A percentile compares a stretch with the other conserved stretches of the same genome.
Conservation (phyloP, 208 protist genomes). For the Wallacemonas collosoma region DNA sequence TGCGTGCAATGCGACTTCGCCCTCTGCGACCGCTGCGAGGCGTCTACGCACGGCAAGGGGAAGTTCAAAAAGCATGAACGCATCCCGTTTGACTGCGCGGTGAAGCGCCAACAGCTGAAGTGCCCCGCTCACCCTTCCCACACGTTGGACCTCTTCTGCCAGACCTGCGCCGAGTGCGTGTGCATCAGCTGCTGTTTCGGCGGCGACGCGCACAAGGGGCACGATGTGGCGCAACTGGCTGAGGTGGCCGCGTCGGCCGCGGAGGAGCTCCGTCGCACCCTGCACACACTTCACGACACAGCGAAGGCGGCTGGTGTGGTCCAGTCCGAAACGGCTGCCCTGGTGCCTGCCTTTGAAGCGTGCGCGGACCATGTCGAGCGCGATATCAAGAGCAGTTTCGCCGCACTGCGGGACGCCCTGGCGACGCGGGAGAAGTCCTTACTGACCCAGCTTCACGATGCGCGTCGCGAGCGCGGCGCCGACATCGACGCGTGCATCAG, state of each 20-base stretch:
- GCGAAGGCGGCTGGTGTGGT: conserved; percentile 12
- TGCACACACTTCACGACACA: conserved; percentile 14
- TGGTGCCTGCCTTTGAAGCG: conserved; percentile 27
- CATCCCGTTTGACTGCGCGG: conserved; percentile 37
- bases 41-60: conserved; percentile 57
- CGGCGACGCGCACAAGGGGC: conserved; percentile 53
- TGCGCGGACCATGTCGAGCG: conserved; percentile 23
- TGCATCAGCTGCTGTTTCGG: conserved; percentile 79
- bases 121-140: conserved; percentile 50
- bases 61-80: conserved; percentile 63
- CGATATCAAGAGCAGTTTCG: conserved; percentile 36
- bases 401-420: conserved; percentile 24
- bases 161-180: conserved; percentile 48
- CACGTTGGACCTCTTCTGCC: conserved; percentile 67
- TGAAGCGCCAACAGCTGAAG: conserved; percentile 23
- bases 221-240: conserved; percentile 53
- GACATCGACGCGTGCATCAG: conserved; percentile 6
- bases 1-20: conserved; percentile 79
- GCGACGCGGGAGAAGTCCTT: conserved; percentile 39
- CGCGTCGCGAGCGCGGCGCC: not conserved
- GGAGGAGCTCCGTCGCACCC: conserved; percentile 18
- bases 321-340: not conserved
- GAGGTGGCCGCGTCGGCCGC: conserved; percentile 26
- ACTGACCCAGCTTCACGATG: conserved; percentile 15
- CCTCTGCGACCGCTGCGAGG: conserved; percentile 52